Percentiles rank a stretch among this genome's conserved stretches.
Conservation (phyloP, 2,329 filamentous ascomycete species). For the Neoscytalidium dimidiatum region DNA sequence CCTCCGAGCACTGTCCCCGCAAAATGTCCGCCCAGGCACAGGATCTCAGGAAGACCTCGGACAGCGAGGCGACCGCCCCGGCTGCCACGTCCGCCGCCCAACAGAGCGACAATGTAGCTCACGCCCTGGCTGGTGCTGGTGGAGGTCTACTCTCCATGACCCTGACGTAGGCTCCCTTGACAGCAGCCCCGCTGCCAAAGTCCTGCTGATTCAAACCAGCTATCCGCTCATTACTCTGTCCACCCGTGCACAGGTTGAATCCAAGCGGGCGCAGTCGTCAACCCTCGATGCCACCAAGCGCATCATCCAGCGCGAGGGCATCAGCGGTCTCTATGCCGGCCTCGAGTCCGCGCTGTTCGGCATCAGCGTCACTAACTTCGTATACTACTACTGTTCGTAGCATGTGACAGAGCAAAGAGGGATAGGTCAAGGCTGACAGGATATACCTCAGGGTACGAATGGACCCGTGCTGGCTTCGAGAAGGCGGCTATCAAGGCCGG, state of each 20-base stretch:
- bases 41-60: conserved; percentile 17
- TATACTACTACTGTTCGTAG: conserved; percentile 87
- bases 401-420: not conserved
- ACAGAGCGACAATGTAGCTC: conserved; percentile 94
- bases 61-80: conserved; percentile 21
- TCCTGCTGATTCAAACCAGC: conserved; percentile 46
- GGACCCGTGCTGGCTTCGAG: conserved; percentile 86
- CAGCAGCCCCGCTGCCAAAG: not conserved
- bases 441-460: conserved; percentile 73
- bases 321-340: conserved; percentile 86
- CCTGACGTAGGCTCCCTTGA: conserved; percentile 66
- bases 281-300: conserved; percentile 80
- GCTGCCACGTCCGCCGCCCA: conserved; percentile 67
- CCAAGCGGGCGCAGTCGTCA: conserved; percentile 83
- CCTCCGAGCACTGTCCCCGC: not conserved
- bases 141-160: conserved; percentile 95
- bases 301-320: conserved; percentile 89
- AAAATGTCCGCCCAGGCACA: conserved; percentile 20
- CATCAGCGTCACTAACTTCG: conserved; percentile 98
- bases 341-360: conserved; percentile 94
- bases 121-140: conserved; percentile 89
- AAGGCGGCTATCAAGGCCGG: conserved; percentile 71
- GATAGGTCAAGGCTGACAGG: not conserved
- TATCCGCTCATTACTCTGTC: conserved; percentile 98
- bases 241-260: conserved; percentile 96